A percentile compares a stretch with the other conserved stretches of the same genome.
phyloP scores from a whole-genome alignment of 768 basidiomycete species.

The Mrakia gelida region DNA sequence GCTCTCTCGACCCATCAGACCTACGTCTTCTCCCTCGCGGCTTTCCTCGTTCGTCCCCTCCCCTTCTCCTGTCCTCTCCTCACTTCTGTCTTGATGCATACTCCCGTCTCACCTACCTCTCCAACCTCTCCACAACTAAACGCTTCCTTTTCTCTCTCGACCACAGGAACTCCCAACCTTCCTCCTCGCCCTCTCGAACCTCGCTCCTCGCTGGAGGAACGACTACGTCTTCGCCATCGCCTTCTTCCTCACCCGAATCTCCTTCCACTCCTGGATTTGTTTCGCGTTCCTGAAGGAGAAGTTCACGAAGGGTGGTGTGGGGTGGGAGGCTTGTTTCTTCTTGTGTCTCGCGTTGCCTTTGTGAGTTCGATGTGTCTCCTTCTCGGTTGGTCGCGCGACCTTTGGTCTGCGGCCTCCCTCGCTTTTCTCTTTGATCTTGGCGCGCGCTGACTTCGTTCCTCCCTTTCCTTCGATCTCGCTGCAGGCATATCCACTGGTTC shows the following conservation, averaged over 20 bases:
- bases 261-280: slow-evolving; percentile 1
- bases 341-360: neutral
- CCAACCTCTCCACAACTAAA: too few relatives aligned
- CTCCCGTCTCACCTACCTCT: too few relatives aligned
- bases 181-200: slow-evolving; percentile 15
- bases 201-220: neutral
- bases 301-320: neutral
- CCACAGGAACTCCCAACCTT: slow-evolving; percentile 19
- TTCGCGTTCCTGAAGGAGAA: neutral
- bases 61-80: too few relatives aligned
- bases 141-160: too few relatives aligned
- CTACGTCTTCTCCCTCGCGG: neutral
- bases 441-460: neutral
- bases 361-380: neutral
- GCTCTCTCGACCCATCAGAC: neutral
- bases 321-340: neutral
- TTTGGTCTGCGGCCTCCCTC: too few relatives aligned
- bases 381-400: too few relatives aligned
- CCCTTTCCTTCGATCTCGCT: neutral
- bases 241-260: slow-evolving; percentile 3
- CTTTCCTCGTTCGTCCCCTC: neutral
- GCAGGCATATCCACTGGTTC: slow-evolving; percentile 20
- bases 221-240: slow-evolving; percentile 20
- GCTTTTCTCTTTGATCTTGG: too few relatives aligned
- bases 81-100: too few relatives aligned